Base-by-base conservation (phyloP, 129 eudicot species). In the Oenanthe sinensis region DNA sequence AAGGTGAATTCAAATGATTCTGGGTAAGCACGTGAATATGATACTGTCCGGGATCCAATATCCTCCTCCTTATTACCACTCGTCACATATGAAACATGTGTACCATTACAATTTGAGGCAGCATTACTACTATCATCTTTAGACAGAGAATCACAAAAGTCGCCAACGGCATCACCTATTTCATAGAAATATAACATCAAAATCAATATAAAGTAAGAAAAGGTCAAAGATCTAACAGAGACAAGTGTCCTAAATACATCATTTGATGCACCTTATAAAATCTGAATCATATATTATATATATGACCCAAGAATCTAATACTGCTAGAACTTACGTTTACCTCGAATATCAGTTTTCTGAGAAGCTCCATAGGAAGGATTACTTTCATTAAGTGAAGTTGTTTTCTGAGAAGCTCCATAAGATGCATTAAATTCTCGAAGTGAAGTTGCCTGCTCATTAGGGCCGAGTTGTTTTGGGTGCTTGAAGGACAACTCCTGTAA, bases 401-500 rank as follows among this genome's bases (percentile, higher is more conserved):
- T 69, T 67, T 67, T 81, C 46, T 73, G 81, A 81, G 83, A 67
- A 22, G 84, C 71, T 76, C 71, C 84, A 50, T 11, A 50, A 5
- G 77, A 49, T 14, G 0, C 6, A 62, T 78, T 54, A 76, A 68
- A 55, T 33, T 80, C 87, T 26, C 78, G 67, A 80, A 45, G 52
- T 11, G 52, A 73, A 81, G 75, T 78, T 39, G 62, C 44, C 71
- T 75, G 84, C 72, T 78, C 77, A 14, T 45, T 79, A 72, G 19
- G 46, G 75, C 73, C 85, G 71, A 83, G 58, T 72, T 88, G 89
- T 78, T 83, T 88, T 47, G 91, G 87, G 78, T 83, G 85, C 82
- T 88, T 88, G 22, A 81, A 79, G 47, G 81, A 77, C 62, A 85
- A 74, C 73, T 83, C 87, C 74, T 85, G 89, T 20, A 88, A 54